Percentiles rank a stretch among this genome's conserved stretches.
These are phyloP conservation scores for Colletotrichum sp. DNA, from an alignment of 2,329 filamentous ascomycete species.

Conservation along the genomic window DNA sequence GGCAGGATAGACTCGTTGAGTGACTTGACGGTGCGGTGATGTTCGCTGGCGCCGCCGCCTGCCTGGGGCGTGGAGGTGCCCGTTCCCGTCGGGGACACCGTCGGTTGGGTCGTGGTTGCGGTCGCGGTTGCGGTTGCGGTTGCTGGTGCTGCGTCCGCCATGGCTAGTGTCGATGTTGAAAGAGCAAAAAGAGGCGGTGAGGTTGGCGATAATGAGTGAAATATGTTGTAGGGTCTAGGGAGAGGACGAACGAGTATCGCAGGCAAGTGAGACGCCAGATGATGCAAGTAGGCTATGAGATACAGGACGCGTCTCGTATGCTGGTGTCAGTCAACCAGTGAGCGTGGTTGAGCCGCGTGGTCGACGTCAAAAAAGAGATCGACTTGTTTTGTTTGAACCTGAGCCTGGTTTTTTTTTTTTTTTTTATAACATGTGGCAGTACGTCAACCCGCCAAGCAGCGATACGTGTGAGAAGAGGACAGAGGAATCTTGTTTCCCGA, in stretches of 20 bases:
- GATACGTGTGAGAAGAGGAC: not conserved
- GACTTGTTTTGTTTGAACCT: not conserved
- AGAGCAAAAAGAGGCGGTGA: not conserved
- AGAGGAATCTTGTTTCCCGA: not conserved
- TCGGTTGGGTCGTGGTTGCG: not conserved
- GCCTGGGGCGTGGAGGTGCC: constrained; percentile 35
- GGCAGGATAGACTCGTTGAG: constrained; percentile 44
- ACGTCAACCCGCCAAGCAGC: constrained; percentile 4
- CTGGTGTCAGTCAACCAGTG: not conserved
- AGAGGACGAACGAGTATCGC: not conserved
- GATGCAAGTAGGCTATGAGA: constrained; percentile 6
- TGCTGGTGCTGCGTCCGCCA: not conserved
- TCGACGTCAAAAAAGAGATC: not conserved
- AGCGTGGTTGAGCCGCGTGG: not conserved
- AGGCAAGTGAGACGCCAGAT: not conserved
- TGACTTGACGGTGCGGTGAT: constrained; percentile 42
- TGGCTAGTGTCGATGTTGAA: not conserved
- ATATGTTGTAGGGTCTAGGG: not conserved
- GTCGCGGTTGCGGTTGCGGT: not conserved
- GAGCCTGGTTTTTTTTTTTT: not conserved
- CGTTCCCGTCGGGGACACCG: not conserved
- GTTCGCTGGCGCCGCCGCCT: constrained; percentile 51
- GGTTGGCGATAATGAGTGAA: not conserved
- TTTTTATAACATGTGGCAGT: not conserved
- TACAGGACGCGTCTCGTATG: constrained; percentile 1